Conservation (phyloP, 805 yeast genomes). For the Metschnikowia kofuensis region DNA sequence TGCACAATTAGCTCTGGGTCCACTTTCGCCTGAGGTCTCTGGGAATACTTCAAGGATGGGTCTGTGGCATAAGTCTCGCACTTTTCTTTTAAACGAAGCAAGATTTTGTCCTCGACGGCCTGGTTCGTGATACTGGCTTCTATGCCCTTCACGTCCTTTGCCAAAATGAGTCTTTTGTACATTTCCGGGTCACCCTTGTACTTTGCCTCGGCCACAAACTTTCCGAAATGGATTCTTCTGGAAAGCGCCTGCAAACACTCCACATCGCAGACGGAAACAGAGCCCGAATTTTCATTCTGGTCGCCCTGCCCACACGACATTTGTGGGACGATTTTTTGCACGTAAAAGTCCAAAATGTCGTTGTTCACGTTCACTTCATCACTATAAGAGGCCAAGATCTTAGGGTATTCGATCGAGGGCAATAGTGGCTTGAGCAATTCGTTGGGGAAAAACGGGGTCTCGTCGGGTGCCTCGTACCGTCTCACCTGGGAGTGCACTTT, state of each 20-base stretch:
- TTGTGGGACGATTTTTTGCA: slow-evolving; percentile 69
- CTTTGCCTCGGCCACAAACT: slow-evolving; percentile 96
- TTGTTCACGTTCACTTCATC: slow-evolving; percentile 73
- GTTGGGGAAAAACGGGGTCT: slow-evolving; percentile 81
- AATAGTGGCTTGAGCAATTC: slow-evolving; percentile 65
- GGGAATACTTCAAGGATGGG: slow-evolving; percentile 72
- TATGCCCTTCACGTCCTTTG: slow-evolving; percentile 67
- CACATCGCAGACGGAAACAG: slow-evolving; percentile 81
- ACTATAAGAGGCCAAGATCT: slow-evolving; percentile 69
- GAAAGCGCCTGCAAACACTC: slow-evolving; percentile 85
- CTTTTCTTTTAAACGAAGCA: slow-evolving; percentile 73
- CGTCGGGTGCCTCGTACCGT: slow-evolving; percentile 93
- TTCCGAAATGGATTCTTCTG: slow-evolving; percentile 93
- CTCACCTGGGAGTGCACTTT: slow-evolving; percentile 65
- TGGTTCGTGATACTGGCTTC: slow-evolving; percentile 80
- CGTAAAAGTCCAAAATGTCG: slow-evolving; percentile 66
- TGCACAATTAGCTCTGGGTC: slow-evolving; percentile 78
- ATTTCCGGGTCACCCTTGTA: slow-evolving; percentile 63
- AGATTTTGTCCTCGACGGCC: slow-evolving; percentile 81
- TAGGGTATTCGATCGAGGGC: slow-evolving; percentile 78
- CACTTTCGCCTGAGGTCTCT: slow-evolving; percentile 71
- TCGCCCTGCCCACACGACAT: slow-evolving; percentile 67
- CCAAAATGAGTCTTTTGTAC: slow-evolving; percentile 63
- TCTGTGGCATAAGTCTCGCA: slow-evolving; percentile 87
- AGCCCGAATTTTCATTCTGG: slow-evolving; percentile 82